A percentile compares a stretch with the other conserved stretches of the same genome.
Conservation (phyloP, 2,329 filamentous ascomycete species). For the Cladosporium sp. region DNA sequence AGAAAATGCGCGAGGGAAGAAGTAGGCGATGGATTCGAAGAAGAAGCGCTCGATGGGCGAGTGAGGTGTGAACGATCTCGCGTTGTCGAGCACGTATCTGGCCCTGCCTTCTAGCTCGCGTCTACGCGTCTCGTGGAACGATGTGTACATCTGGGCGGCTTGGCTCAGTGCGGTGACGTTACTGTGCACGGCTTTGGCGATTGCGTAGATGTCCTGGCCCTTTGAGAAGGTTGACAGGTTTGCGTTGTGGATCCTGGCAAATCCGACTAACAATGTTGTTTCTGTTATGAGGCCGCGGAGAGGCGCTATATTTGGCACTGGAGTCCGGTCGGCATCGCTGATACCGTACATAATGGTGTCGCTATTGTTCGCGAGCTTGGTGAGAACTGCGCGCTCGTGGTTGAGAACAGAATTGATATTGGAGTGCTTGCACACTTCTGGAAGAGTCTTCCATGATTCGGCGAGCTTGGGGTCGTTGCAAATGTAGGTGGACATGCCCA, state of each 20-base stretch:
- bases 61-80: not conserved
- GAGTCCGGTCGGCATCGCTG: not conserved
- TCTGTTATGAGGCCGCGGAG: not conserved
- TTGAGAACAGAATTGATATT: not conserved
- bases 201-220: not conserved
- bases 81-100: not conserved
- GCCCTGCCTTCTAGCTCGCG: not conserved
- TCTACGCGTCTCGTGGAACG: not conserved
- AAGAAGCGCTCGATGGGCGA: not conserved
- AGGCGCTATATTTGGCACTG: not conserved
- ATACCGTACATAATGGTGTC: not conserved
- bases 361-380: not conserved
- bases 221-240: not conserved
- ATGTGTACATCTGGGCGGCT: not conserved
- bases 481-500: not conserved
- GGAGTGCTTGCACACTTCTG: not conserved
- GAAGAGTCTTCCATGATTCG: not conserved
- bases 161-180: not conserved
- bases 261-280: not conserved
- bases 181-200: not conserved
- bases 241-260: not conserved
- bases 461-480: not conserved
- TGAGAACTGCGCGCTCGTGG: not conserved
- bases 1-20: not conserved
- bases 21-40: not conserved